Base-by-base conservation (phyloP, 768 basidiomycete genomes). In the Candolleomyces efflorescens region DNA sequence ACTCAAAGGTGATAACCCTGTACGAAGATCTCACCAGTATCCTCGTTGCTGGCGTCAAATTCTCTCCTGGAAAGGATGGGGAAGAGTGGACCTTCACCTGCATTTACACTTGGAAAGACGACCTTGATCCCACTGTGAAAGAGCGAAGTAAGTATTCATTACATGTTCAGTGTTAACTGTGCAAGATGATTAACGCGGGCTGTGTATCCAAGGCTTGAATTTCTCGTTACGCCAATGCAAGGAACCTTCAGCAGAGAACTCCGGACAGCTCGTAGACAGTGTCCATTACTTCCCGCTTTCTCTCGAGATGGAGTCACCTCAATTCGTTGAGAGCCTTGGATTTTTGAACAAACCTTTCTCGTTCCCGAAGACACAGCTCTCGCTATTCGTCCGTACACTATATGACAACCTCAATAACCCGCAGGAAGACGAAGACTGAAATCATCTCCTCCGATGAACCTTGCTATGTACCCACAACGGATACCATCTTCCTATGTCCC, bases 11-110 rank as follows among this genome's bases (percentile, higher is more conserved):
- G 44, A 78, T 93, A 63, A 78, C 77, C 52, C 82, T 95, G 60
- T 96, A 96, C 67, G 92, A 94, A 69, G 92, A 94, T 64, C 70
- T 92, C 61, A 92, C 91, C 1, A 91, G 93, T 63, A 73, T 95
- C 22, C 76, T 91, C 39, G 79, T 95, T 22, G 76, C 82, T 3
- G 81, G 76, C 36, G 78, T 91, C 68, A 86, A 84, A 61, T 59
- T 67, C 13, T 65, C 69, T 43, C 61, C 66, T 11, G 68, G 71
- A 24, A 69, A 71, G 17, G 74, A 78, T 37, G 63, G 78, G 7
- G 87, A 90, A 17, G 84, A 91, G 56, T 79, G 83, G 73, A 69
- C 75, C 13, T 78, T 86, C 60, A 80, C 74, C 5, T 95, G 92
- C 68, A 70, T 90, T 27, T 92, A 85, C 67, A 85, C 87, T 2